Conservation (phyloP, 2,329 filamentous ascomycete species). For the Biscogniauxia sp. region DNA sequence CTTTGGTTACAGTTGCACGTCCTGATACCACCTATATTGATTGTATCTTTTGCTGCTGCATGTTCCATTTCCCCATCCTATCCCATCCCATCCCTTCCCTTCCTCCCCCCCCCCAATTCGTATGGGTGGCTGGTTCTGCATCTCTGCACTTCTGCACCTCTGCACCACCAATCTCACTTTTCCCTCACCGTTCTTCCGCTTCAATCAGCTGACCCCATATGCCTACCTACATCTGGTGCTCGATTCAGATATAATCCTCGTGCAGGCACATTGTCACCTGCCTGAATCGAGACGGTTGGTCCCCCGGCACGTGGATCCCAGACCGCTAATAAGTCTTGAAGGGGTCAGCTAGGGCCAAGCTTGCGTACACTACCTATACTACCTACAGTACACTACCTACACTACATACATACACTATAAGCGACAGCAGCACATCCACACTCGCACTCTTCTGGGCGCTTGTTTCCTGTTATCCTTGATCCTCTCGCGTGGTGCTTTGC, state of each 20-base stretch:
- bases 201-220: neutral
- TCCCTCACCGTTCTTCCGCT: neutral
- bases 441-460: neutral
- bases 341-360: neutral
- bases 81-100: too few relatives aligned
- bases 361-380: too few relatives aligned
- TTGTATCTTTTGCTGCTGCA: neutral
- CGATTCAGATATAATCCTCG: neutral
- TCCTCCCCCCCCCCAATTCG: too few relatives aligned
- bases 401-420: neutral
- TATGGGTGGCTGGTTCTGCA: neutral
- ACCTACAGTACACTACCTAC: neutral
- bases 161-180: neutral
- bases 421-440: neutral
- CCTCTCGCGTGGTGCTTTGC: neutral
- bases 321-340: neutral
- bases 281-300: neutral
- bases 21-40: neutral
- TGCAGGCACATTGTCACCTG: neutral
- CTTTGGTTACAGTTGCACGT: neutral
- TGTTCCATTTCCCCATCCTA: neutral
- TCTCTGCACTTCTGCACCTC: too few relatives aligned
- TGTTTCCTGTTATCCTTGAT: neutral
- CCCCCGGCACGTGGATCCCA: neutral
- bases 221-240: neutral